Percentiles rank a stretch among this genome's conserved stretches.
phyloP scores from a whole-genome alignment of 225 moss, liverwort and hornwort genomes.

The Rhytidiadelphus loreus region DNA sequence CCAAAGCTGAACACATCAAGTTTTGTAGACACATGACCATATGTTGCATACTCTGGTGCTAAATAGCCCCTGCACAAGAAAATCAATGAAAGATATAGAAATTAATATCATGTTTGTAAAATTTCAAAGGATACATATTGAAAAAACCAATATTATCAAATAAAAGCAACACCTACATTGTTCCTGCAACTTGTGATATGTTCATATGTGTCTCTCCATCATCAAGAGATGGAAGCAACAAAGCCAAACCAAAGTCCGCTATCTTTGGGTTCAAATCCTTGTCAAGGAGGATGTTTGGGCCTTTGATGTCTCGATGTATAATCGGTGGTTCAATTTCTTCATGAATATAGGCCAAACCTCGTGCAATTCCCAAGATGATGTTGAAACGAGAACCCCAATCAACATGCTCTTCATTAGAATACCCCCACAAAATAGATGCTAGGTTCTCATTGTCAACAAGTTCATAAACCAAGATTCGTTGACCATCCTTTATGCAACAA shows the following conservation, averaged over 20 bases:
- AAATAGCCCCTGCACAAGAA: background rate
- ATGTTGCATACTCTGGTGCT: background rate
- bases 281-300: no score
- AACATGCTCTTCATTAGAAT: background rate
- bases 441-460: background rate
- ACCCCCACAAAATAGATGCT: background rate
- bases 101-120: background rate
- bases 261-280: no score
- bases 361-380: conserved; percentile 8
- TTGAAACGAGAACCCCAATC: background rate
- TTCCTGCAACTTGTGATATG: background rate
- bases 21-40: background rate
- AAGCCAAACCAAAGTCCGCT: conserved; percentile 2
- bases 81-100: background rate
- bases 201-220: conserved; percentile 9
- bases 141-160: background rate
- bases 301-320: no score
- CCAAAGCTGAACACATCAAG: background rate
- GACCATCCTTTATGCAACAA: conserved; percentile 2
- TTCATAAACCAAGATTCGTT: background rate
- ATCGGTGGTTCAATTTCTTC: no score
- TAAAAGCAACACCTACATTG: background rate
- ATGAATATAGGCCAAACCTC: no score
- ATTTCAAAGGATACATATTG: background rate
- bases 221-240: background rate